Evolutionary conservation across 108 stramenopile genomes (phyloP).

Genomic region (Nitzschia sp.): DNA sequence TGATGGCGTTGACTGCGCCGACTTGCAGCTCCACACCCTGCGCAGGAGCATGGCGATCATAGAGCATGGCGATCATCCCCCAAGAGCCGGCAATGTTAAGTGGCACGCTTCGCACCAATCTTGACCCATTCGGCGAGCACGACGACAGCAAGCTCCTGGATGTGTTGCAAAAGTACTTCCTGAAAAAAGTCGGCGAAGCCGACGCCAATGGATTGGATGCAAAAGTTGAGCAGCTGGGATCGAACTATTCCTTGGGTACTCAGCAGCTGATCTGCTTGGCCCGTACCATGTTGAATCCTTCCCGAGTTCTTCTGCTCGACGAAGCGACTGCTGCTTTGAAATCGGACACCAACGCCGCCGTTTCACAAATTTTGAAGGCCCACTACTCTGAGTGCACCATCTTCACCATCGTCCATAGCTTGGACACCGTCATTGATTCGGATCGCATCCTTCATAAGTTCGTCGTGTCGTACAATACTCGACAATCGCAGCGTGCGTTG

Average conservation of each 20-base stretch:
- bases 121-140: constrained; percentile 76
- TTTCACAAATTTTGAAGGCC: constrained; percentile 76
- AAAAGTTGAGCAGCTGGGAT: constrained; percentile 83
- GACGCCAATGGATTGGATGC: constrained; percentile 54
- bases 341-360: constrained; percentile 85
- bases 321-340: constrained; percentile 93
- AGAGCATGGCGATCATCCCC: constrained; percentile 44
- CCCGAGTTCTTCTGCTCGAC: constrained; percentile 90
- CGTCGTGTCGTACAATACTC: too few species aligned
- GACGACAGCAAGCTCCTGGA: constrained; percentile 57
- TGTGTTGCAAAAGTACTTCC: constrained; percentile 55
- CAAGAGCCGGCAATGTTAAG: constrained; percentile 89
- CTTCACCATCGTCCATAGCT: constrained; percentile 91
- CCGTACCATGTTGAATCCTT: constrained; percentile 79
- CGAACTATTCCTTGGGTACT: constrained; percentile 92
- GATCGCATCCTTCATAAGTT: constrained; percentile 92
- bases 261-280: constrained; percentile 95
- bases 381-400: constrained; percentile 80
- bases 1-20: constrained; percentile 17
- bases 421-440: constrained; percentile 95
- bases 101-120: constrained; percentile 76
- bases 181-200: constrained; percentile 35
- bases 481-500: too few species aligned
- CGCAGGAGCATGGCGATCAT: too few species aligned
- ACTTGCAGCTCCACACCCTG: constrained; percentile 33